Evolutionary conservation across 306 rosid genomes (phyloP).

Genomic region (Castanospermum australe): DNA sequence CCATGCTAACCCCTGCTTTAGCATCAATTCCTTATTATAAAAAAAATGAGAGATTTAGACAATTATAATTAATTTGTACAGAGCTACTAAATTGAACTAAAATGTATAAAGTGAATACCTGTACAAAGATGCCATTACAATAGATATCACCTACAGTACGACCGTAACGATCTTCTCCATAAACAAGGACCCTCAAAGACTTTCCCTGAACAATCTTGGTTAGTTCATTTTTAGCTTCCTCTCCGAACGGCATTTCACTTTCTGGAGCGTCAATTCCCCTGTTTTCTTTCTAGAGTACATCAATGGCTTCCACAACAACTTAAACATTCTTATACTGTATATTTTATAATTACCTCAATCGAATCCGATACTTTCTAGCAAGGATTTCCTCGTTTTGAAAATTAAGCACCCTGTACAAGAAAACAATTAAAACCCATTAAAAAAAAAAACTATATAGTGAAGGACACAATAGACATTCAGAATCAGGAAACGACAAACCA

Average conservation of each 20-base stretch:
- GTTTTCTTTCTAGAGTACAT: constrained; percentile 14
- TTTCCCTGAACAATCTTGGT: constrained; percentile 63
- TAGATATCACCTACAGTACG: constrained; percentile 78
- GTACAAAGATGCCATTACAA: constrained; percentile 67
- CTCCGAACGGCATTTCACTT: constrained; percentile 76
- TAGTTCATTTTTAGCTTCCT: constrained; percentile 75
- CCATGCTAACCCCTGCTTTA: constrained; percentile 89
- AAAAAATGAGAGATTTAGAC: constrained; percentile 4
- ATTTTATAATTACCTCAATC: constrained; percentile 61
- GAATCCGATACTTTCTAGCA: constrained; percentile 76
- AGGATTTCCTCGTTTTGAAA: constrained; percentile 61
- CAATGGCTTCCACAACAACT: background rate
- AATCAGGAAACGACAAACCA: constrained; percentile 27
- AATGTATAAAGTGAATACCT: constrained; percentile 47
- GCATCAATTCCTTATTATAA: constrained; percentile 75
- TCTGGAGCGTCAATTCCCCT: constrained; percentile 98
- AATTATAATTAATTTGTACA: background rate
- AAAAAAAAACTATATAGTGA: background rate
- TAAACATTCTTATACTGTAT: background rate
- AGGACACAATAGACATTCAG: background rate
- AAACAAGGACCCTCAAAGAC: constrained; percentile 72
- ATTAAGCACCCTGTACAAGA: constrained; percentile 50
- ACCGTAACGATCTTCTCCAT: constrained; percentile 81
- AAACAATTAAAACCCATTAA: background rate
- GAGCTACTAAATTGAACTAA: background rate